Conservation (phyloP, 179 eudicot genomes). For the Corrigiola litoralis region DNA sequence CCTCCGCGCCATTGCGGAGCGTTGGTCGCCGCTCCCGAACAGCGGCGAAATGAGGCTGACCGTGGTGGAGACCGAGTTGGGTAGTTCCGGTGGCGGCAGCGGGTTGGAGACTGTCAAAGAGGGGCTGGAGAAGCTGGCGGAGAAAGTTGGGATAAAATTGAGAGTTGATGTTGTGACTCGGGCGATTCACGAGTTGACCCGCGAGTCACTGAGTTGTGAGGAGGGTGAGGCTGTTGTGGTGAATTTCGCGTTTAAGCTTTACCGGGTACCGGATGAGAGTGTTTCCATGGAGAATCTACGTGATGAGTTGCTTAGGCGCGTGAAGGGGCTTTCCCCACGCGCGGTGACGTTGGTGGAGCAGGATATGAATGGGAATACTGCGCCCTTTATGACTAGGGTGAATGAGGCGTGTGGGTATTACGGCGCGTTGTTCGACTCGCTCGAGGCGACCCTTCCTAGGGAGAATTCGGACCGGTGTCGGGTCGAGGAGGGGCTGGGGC, state of each 20-base stretch:
- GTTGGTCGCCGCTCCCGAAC: not conserved
- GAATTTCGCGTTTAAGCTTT: slow-evolving; percentile 60
- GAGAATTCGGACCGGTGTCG: slow-evolving; percentile 49
- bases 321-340: slow-evolving; percentile 58
- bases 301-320: slow-evolving; percentile 78
- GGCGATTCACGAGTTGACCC: slow-evolving; percentile 35
- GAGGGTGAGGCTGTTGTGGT: slow-evolving; percentile 61
- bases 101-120: slow-evolving; percentile 38
- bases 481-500: slow-evolving; percentile 72
- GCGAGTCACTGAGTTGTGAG: slow-evolving; percentile 46
- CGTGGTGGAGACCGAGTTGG: slow-evolving; percentile 38
- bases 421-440: slow-evolving; percentile 66
- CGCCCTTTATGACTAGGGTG: slow-evolving; percentile 68
- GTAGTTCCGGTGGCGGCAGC: slow-evolving; percentile 17
- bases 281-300: slow-evolving; percentile 83
- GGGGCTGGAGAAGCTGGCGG: slow-evolving; percentile 31
- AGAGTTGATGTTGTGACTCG: slow-evolving; percentile 29
- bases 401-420: slow-evolving; percentile 53
- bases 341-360: slow-evolving; percentile 90
- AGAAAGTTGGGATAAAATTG: slow-evolving; percentile 36
- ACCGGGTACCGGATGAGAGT: slow-evolving; percentile 81
- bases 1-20: slow-evolving; percentile 56
- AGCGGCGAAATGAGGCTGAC: slow-evolving; percentile 39
- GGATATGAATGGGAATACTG: slow-evolving; percentile 74
- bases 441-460: slow-evolving; percentile 43